phyloP scores from a whole-genome alignment of 371 early-diverging fungal species.

The Syncephalastrum contaminatum region DNA sequence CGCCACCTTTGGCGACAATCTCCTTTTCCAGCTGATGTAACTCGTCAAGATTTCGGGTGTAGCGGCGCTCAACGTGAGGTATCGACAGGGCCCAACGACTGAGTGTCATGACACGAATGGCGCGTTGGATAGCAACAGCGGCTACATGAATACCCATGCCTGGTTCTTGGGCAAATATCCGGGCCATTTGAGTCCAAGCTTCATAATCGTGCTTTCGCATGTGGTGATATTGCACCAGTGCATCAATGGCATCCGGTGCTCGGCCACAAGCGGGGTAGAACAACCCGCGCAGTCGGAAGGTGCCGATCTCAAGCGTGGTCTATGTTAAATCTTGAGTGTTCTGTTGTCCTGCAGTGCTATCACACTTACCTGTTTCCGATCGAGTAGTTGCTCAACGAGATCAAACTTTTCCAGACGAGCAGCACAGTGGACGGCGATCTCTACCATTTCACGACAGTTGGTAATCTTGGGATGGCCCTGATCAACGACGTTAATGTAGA shows the following conservation, averaged over 20 bases:
- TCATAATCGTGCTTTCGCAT: slow-evolving; percentile 37
- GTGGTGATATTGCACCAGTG: slow-evolving; percentile 30
- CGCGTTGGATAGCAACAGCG: slow-evolving; percentile 29
- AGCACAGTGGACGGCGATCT: slow-evolving; percentile 43
- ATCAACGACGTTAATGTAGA: slow-evolving; percentile 29
- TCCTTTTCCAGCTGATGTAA: slow-evolving; percentile 11
- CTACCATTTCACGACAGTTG: slow-evolving; percentile 37
- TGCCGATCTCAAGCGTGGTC: slow-evolving; percentile 34
- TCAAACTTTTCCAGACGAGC: slow-evolving; percentile 26
- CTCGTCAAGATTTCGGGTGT: slow-evolving; percentile 22
- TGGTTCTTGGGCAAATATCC: slow-evolving; percentile 10
- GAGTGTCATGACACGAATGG: slow-evolving; percentile 33
- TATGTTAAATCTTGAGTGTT: slow-evolving; percentile 7
- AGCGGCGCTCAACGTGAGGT: slow-evolving; percentile 30
- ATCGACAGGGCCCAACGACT: slow-evolving; percentile 31
- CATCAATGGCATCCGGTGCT: slow-evolving; percentile 30
- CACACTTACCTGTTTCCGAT: slow-evolving; percentile 28
- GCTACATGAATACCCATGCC: slow-evolving; percentile 38
- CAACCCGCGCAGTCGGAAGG: slow-evolving; percentile 26
- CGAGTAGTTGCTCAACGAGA: slow-evolving; percentile 27
- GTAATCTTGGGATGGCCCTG: slow-evolving; percentile 32
- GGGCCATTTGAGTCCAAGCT: slow-evolving; percentile 31
- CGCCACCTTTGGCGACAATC: slow-evolving; percentile 20
- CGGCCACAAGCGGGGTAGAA: slow-evolving; percentile 35
- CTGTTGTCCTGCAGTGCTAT: neutral